These are phyloP conservation scores for Microdochium paspali DNA, from an alignment of 2,329 filamentous ascomycete genomes.

Conservation along the genomic window DNA sequence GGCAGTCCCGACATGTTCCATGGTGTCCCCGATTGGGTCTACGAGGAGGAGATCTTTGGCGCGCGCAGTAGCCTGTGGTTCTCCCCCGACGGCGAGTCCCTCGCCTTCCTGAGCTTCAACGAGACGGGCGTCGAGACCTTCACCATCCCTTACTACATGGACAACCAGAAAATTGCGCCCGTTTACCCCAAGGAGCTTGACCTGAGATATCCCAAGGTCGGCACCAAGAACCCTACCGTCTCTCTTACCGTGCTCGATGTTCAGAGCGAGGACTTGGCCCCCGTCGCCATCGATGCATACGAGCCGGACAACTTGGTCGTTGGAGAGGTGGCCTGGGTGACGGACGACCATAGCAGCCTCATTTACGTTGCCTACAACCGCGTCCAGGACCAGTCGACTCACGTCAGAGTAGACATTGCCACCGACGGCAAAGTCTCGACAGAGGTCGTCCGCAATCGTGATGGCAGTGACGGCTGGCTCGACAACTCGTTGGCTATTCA, in stretches of 20 bases:
- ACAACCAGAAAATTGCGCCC: conserved; percentile 43
- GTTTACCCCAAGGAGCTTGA: conserved; percentile 54
- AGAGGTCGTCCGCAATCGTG: conserved; percentile 41
- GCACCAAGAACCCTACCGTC: conserved; percentile 55
- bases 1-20: conserved; percentile 55
- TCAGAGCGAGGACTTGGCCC: conserved; percentile 29
- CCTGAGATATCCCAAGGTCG: conserved; percentile 60
- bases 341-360: conserved; percentile 47
- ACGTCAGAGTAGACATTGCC: conserved; percentile 47
- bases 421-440: conserved; percentile 26
- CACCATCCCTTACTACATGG: conserved; percentile 58
- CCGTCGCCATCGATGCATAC: conserved; percentile 47
- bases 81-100: conserved; percentile 42
- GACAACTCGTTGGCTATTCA: conserved; percentile 47
- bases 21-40: conserved; percentile 56
- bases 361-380: conserved; percentile 60
- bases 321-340: conserved; percentile 60
- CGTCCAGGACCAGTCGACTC: conserved; percentile 55
- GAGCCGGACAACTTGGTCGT: conserved; percentile 52
- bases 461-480: conserved; percentile 53
- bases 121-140: conserved; percentile 61
- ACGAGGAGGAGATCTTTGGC: conserved; percentile 49
- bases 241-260: conserved; percentile 49
- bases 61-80: conserved; percentile 44
- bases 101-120: conserved; percentile 48